Conservation (phyloP, 2,329 filamentous ascomycete genomes). For the Magnaporthiopsis poae region DNA sequence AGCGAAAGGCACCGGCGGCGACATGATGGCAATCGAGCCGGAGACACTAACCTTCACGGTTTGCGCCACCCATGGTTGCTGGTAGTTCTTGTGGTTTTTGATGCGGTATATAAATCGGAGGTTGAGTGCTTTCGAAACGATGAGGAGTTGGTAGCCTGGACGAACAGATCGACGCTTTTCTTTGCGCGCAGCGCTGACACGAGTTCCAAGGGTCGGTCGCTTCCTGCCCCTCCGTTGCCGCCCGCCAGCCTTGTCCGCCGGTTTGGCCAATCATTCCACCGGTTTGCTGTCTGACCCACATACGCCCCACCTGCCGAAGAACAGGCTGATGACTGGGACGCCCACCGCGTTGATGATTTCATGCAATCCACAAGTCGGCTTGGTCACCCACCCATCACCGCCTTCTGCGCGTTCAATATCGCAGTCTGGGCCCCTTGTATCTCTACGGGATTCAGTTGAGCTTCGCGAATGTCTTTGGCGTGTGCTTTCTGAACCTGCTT, state of each 20-base stretch:
- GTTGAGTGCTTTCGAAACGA: background rate
- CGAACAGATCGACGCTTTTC: background rate
- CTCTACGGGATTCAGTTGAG: too few relatives aligned
- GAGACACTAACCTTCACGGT: constrained; percentile 49
- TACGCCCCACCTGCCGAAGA: background rate
- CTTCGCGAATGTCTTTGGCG: background rate
- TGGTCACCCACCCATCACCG: background rate
- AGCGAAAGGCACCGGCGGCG: background rate
- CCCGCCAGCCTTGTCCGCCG: background rate
- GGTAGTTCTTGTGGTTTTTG: background rate
- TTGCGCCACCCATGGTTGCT: constrained; percentile 52
- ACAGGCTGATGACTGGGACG: background rate
- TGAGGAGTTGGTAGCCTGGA: background rate
- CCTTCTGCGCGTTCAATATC: background rate
- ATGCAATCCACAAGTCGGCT: background rate
- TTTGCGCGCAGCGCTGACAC: background rate
- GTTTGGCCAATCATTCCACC: background rate
- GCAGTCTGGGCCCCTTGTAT: too few relatives aligned
- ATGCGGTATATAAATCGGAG: background rate
- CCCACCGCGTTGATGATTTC: background rate
- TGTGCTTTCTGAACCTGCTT: background rate
- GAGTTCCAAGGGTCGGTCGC: background rate
- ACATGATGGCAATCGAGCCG: background rate
- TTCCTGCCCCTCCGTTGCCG: background rate
- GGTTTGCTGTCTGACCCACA: background rate